These are phyloP conservation scores for Rosa persica DNA, from an alignment of 306 rosid genomes.

Conservation along the genomic window DNA sequence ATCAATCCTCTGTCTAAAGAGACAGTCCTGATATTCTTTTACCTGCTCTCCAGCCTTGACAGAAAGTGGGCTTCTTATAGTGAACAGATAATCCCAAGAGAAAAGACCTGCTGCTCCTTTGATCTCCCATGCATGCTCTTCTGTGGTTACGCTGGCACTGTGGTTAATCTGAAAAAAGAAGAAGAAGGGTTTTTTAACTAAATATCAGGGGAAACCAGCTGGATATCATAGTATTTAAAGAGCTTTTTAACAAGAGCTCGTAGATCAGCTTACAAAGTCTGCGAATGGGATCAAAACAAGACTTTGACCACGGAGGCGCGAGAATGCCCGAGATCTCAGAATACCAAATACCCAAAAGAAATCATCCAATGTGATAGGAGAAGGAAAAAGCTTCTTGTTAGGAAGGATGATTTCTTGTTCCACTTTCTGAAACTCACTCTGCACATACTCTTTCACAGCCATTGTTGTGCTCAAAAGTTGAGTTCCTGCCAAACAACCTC, in stretches of 20 bases:
- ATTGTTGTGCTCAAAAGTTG: constrained; percentile 85
- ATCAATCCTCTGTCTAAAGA: not conserved
- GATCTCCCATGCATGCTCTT: constrained; percentile 78
- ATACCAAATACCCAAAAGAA: constrained; percentile 98
- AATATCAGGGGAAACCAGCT: not conserved
- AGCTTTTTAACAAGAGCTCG: not conserved
- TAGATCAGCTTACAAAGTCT: constrained; percentile 62
- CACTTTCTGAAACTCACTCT: constrained; percentile 64
- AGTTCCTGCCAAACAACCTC: constrained; percentile 59
- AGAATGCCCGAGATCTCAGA: constrained; percentile 93
- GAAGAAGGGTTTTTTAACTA: not conserved
- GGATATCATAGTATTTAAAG: not conserved
- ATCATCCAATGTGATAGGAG: constrained; percentile 76
- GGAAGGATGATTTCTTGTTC: constrained; percentile 78
- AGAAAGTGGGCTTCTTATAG: constrained; percentile 73
- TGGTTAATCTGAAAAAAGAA: constrained; percentile 72
- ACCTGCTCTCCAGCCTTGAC: constrained; percentile 96
- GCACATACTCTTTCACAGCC: constrained; percentile 79
- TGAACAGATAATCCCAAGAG: constrained; percentile 83
- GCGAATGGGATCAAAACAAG: constrained; percentile 82
- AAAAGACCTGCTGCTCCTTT: constrained; percentile 93
- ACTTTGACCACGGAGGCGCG: constrained; percentile 80
- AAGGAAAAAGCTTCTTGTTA: constrained; percentile 71
- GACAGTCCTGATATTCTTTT: not conserved
- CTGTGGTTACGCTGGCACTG: constrained; percentile 65